Conservation (phyloP, 2,329 filamentous ascomycete genomes). For the Grosmannia penicillata region DNA sequence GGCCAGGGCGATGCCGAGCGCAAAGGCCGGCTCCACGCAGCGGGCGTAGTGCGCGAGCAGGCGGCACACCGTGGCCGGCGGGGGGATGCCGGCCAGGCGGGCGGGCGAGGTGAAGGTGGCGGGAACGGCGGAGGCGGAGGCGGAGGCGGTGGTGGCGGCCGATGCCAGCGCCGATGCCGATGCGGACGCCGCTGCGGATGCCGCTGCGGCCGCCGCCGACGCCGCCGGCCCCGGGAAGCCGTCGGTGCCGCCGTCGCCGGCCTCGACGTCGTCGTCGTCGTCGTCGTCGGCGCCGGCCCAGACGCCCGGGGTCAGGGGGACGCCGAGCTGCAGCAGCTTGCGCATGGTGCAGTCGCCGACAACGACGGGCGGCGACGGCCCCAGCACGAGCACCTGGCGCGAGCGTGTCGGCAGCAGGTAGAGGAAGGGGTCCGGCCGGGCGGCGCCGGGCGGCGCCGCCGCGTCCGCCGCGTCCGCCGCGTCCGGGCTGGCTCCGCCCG, state of each 20-base stretch:
- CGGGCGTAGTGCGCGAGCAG: slow-evolving; percentile 1
- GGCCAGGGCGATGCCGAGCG: neutral
- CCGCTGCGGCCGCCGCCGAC: neutral
- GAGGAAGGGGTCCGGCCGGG: neutral
- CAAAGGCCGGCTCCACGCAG: slow-evolving; percentile 1
- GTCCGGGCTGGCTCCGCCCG: too few relatives aligned
- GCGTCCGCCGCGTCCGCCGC: too few relatives aligned
- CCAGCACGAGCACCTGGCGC: neutral
- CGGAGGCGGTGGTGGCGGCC: neutral
- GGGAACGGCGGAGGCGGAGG: neutral
- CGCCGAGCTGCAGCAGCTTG: slow-evolving; percentile 1
- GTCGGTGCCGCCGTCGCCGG: too few relatives aligned
- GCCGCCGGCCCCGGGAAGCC: neutral
- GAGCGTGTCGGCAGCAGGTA: slow-evolving; percentile 1
- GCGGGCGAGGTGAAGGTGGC: neutral
- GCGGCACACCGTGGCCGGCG: neutral
- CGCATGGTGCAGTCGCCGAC: slow-evolving; percentile 2
- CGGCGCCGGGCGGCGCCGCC: neutral
- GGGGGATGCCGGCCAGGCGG: neutral
- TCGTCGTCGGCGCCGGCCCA: neutral
- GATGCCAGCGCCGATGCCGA: neutral
- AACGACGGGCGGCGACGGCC: neutral
- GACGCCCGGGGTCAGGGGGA: neutral
- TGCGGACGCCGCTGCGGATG: neutral
- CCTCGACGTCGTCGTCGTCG: neutral